Evolutionary conservation across 441 rosid genomes (phyloP), one percentile per base, ranked within the genome.

Genomic region (Bocquillonia castaneifolia): DNA sequence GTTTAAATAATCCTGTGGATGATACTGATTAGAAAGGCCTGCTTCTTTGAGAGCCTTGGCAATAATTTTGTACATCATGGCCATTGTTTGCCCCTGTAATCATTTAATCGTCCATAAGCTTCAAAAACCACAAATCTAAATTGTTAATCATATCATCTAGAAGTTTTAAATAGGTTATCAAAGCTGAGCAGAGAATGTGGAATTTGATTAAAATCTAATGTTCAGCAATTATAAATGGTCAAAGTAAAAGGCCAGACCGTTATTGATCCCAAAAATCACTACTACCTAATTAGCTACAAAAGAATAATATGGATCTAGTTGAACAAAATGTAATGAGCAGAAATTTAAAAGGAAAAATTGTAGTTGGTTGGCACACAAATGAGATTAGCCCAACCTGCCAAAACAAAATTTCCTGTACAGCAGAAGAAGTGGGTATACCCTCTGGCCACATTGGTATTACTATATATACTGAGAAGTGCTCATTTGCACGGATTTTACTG

Each of bases 401-500:
- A 70, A 75, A 91, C 28, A 91, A 75, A 75, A 91, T 91, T 75
- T 88, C 92, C 69, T 91, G 90, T 54, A 88, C 85, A 15, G 91
- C 63, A 23, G 85, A 74, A 66, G 86, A 84, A 1, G 73, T 77
- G 47, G 93, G 89, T 40, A 76, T 79, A 48, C 97, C 95, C 78
- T 88, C 93, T 23, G 93, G 91, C 88, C 90, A 88, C 95, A 85
- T 82, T 5, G 97, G 97, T 55, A 91, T 82, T 51, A 88, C 86
- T 53, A 91, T 64, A 78, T 91, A 91, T 23, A 83, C 93, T 0
- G 86, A 76, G 67, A 89, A 91, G 5, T 68, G 84, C 79, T 91
- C 88, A 37, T 84, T 73, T 58, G 81, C 87, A 12, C 72, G 78
- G 22, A 91, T 87, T 83, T 91, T 91, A 63, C 84, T 77, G 0